Evolutionary conservation across 73 alveolate genomes (phyloP), one percentile per base, ranked within the genome.

Genomic region (Symbiodinium natans): DNA sequence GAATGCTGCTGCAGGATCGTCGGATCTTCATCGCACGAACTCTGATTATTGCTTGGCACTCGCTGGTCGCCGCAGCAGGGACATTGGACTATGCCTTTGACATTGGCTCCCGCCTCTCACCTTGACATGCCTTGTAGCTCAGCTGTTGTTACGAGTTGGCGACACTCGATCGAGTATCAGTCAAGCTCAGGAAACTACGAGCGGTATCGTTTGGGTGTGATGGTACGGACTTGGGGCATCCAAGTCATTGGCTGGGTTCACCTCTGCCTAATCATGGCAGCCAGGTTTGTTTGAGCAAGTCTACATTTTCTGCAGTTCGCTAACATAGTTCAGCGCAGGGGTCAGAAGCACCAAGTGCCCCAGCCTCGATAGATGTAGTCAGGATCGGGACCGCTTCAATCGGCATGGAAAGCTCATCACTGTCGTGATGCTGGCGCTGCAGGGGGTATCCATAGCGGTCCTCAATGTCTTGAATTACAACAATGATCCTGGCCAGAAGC

Each of bases 201-300:
- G 29, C 88, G 48, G 15, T 73, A 90, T 36, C 97, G 97, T 27
- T 3, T 71, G n/a, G 97, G 97, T 4, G 40, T 90, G 87, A 33
- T 71, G 88, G 97, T 73, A 52, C 87, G 97, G 11, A 90, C 97
- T 40, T 90, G 97, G 97, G 97, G 88, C 1, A 85, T 90, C 43
- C 97, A 90, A 39, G 52, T 90, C 56, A 71, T 71, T 73, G 97
- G 97, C 48, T 90, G 97, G 97, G 40, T 90, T 34, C 97, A 90
- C 48, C 36, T 90, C 77, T 84, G 97, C 75, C 41, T 90, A 38
- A 74, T 90, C 74, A 71, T 71, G 88, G 97, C 63, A 10, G 23
- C 87, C 48, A 7, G 88, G 87, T 41, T 34, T 29, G 10, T 77
- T 71, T 71, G 83, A 33, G 39, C 33, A 29, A 15, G 59, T 13